A percentile compares a stretch with the other conserved stretches of the same genome.
Evolutionary conservation across 352 stramenopile species (phyloP).

Genomic region (Synura sp.): DNA sequence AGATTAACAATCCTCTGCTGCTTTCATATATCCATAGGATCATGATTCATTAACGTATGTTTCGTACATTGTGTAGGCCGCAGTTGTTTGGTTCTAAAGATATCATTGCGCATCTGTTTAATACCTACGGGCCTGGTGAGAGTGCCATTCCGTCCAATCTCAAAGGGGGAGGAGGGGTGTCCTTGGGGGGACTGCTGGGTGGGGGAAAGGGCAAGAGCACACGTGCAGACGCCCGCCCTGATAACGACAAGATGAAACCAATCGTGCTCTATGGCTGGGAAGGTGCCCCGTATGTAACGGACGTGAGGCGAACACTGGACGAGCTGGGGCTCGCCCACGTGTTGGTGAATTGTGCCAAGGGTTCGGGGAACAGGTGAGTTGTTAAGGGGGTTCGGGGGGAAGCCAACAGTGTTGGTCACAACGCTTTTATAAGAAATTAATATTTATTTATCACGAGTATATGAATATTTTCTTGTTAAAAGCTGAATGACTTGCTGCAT

Average conservation of each 20-base stretch:
- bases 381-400: no score
- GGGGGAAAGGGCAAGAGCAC: conserved; percentile 46
- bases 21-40: no score
- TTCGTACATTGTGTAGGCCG: no score
- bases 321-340: conserved; percentile 55
- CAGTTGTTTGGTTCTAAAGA: conserved; percentile 53
- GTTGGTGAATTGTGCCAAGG: conserved; percentile 57
- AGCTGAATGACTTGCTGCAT: no score
- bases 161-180: not conserved
- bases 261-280: conserved; percentile 61
- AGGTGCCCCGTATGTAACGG: conserved; percentile 57
- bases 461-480: no score
- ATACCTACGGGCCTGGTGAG: conserved; percentile 44
- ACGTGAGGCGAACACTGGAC: conserved; percentile 55
- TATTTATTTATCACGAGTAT: no score
- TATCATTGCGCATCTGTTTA: conserved; percentile 53
- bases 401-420: no score
- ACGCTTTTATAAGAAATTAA: no score
- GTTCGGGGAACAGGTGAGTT: conserved; percentile 58
- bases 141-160: not conserved
- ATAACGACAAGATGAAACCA: conserved; percentile 57
- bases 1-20: no score
- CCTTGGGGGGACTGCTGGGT: conserved; percentile 46
- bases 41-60: no score
- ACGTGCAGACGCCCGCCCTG: conserved; percentile 51